Evolutionary conservation across 805 yeast species (phyloP), one percentile per base, ranked within the genome.

Genomic region (Cyberlindnera suaveolens): DNA sequence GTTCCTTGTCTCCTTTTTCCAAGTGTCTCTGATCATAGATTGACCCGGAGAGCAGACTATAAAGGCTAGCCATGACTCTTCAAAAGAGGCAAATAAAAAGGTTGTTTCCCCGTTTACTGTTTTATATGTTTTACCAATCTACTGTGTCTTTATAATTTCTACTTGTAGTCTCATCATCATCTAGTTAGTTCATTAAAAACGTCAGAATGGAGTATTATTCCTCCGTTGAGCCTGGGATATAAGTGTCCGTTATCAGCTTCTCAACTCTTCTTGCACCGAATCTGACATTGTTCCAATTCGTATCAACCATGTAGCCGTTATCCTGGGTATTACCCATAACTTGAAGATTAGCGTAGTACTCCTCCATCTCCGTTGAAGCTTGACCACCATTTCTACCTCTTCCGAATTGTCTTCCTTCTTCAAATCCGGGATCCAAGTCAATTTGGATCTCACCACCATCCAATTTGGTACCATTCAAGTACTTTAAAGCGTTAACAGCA

Each of bases 361-460:
- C 40, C 31, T 31, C 41, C 49, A 51, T 48, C 45, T 87, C 96
- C 57, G 84, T 90, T 40, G 83, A 68, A 1, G 82, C 89, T 61
- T 93, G 99, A 2, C 97, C 98, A 44, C 99, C 99, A 48, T 78
- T 80, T 14, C 76, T 73, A 37, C 98, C 98, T 56, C 99, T 75
- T 17, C 99, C 99, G 59, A 81, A 93, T 60, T 93, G 98, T 51
- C 99, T 73, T 1, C 99, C 99, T 54, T 91, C 97, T 49, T 76
- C 79, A 61, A 91, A 93, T 0, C 99, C 99, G 0, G 97, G 96
- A 59, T 93, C 99, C 54, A 95, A 70, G 65, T 93, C 99, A 39
- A 91, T 86, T 32, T 84, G 82, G 57, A 93, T 75, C 32, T 73
- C 68, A 48, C 86, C 80, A 40, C 90, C 95, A 57, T 91, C 96